These are phyloP conservation scores for Hexamita inflata DNA, from an alignment of 208 protist genomes.

Conservation along the genomic window DNA sequence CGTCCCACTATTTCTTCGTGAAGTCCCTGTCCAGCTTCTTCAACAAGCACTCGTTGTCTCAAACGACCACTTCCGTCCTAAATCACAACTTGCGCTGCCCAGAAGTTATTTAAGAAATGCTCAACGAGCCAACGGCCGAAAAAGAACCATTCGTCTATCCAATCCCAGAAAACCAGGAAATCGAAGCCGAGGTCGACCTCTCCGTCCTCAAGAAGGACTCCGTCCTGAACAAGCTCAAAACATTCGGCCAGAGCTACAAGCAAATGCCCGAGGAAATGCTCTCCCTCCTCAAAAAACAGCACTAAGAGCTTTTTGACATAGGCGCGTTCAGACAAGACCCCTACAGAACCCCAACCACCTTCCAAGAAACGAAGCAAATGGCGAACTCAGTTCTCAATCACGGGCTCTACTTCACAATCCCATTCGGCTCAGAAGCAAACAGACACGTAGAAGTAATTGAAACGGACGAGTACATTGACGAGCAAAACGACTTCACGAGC, in stretches of 20 bases:
- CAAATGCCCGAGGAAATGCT: neutral
- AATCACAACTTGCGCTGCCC: neutral
- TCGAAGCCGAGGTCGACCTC: neutral
- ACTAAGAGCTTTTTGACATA: neutral
- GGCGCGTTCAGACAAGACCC: neutral
- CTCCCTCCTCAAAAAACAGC: neutral
- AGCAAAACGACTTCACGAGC: neutral
- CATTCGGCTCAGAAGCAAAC: neutral
- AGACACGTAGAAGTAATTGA: neutral
- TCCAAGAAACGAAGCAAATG: neutral
- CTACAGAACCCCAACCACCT: neutral
- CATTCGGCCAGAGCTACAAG: neutral
- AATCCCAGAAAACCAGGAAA: neutral
- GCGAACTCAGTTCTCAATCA: neutral
- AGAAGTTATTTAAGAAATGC: neutral
- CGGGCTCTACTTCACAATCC: neutral
- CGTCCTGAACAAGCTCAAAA: neutral
- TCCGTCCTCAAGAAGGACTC: neutral
- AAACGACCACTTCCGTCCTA: too few species aligned
- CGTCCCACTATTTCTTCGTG: too few species aligned
- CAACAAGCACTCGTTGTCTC: too few species aligned
- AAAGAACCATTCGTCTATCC: neutral
- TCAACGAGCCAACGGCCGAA: neutral
- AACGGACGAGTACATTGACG: neutral
- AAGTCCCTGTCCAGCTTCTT: too few species aligned